Percentiles rank a stretch among this genome's conserved stretches.
Evolutionary conservation across 2,329 filamentous ascomycete genomes (phyloP).

Genomic region (Sporothrix schenckii): DNA sequence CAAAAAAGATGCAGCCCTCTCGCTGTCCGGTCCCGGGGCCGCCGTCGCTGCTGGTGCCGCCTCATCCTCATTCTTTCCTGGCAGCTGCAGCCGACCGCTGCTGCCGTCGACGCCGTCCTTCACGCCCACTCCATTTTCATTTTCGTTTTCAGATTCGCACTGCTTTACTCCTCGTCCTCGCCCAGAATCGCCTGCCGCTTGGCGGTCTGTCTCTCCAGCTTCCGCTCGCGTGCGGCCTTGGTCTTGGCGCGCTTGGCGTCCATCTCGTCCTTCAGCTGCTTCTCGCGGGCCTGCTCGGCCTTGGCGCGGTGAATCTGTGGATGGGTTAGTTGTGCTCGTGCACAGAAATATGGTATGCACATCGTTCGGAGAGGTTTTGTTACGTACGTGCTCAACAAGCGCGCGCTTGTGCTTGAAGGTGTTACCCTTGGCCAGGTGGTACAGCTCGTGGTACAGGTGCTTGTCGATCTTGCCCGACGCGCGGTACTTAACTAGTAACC

Average conservation of each 20-base stretch:
- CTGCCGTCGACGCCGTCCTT: slow-evolving; percentile 33
- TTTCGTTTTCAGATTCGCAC: slow-evolving; percentile 3
- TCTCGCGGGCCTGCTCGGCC: slow-evolving; percentile 98
- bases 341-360: no score
- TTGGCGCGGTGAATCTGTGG: slow-evolving; percentile 98
- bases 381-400: slow-evolving; percentile 98
- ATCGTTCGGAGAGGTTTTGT: slow-evolving; percentile 21
- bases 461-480: slow-evolving; percentile 99
- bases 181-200: slow-evolving; percentile 87
- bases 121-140: slow-evolving; percentile 1
- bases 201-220: slow-evolving; percentile 84
- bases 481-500: slow-evolving; percentile 99
- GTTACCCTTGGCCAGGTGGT: slow-evolving; percentile 99
- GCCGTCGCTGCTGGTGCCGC: slow-evolving; percentile 18
- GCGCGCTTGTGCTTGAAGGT: slow-evolving; percentile 99
- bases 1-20: slow-evolving; percentile 27
- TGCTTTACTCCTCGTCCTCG: slow-evolving; percentile 61
- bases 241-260: slow-evolving; percentile 99
- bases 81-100: background rate
- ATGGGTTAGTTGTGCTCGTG: background rate
- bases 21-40: slow-evolving; percentile 16
- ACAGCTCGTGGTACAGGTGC: slow-evolving; percentile 99
- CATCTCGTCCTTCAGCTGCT: slow-evolving; percentile 98
- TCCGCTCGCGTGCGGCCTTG: slow-evolving; percentile 99
- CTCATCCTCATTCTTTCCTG: background rate